Conservation (phyloP, 495 filamentous ascomycete species). For the Ramalina intermedia region DNA sequence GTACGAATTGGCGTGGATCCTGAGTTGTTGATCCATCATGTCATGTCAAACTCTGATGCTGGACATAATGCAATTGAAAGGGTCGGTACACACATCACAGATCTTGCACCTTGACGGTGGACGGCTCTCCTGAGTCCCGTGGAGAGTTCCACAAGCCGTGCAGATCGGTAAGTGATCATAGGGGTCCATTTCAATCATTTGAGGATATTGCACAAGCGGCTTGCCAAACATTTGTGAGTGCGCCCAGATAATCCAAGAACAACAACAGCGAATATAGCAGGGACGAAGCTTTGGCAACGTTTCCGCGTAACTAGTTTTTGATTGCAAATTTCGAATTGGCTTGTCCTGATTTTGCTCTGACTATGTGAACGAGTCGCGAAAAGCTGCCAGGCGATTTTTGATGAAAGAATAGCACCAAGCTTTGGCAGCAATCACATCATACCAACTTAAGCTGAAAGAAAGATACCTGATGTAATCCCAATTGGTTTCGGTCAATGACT, state of each 20-base stretch:
- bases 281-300: too few relatives aligned
- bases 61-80: neutral
- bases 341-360: too few relatives aligned
- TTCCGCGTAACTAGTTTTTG: too few relatives aligned
- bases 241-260: too few relatives aligned
- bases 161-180: constrained; percentile 6
- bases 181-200: too few relatives aligned
- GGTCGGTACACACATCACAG: constrained; percentile 44
- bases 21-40: constrained; percentile 4
- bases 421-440: neutral
- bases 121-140: constrained; percentile 3
- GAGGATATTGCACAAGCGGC: too few relatives aligned
- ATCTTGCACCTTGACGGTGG: constrained; percentile 47
- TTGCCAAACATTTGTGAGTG: too few relatives aligned
- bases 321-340: too few relatives aligned
- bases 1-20: constrained; percentile 57
- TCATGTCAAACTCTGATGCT: neutral
- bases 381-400: neutral
- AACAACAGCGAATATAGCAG: too few relatives aligned
- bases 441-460: neutral
- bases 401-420: neutral
- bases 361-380: too few relatives aligned
- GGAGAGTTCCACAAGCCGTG: constrained; percentile 11
- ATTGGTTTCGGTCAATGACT: neutral
- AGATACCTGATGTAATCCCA: neutral